Percentiles rank a stretch among this genome's conserved stretches.
phyloP scores from a whole-genome alignment of 2,329 filamentous ascomycete genomes.

The Calycina herbarum region DNA sequence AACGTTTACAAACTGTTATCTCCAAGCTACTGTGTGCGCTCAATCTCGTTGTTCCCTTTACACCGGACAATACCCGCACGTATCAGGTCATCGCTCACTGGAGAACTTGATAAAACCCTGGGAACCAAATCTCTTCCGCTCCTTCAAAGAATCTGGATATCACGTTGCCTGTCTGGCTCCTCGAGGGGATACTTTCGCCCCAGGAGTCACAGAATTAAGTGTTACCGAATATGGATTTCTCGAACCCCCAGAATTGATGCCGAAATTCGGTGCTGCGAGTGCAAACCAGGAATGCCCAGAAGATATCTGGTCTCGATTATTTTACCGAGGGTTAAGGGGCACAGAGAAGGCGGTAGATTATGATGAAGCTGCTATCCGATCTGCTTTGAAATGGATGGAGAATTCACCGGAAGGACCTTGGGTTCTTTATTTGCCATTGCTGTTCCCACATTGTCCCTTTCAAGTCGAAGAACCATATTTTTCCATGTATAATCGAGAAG shows the following conservation, averaged over 20 bases:
- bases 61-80: slow-evolving; percentile 48
- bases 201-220: slow-evolving; percentile 45
- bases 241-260: slow-evolving; percentile 40
- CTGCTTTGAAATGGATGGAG: slow-evolving; percentile 46
- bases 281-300: slow-evolving; percentile 32
- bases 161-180: slow-evolving; percentile 49
- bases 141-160: slow-evolving; percentile 46
- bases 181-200: slow-evolving; percentile 45
- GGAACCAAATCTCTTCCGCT: slow-evolving; percentile 49
- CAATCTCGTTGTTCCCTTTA: slow-evolving; percentile 50
- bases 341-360: slow-evolving; percentile 44
- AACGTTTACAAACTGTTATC: slow-evolving; percentile 48
- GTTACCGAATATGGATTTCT: slow-evolving; percentile 48
- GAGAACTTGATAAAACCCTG: slow-evolving; percentile 50
- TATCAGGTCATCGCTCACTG: slow-evolving; percentile 47
- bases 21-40: slow-evolving; percentile 48
- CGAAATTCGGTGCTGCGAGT: slow-evolving; percentile 33
- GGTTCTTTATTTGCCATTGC: slow-evolving; percentile 45
- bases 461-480: slow-evolving; percentile 50
- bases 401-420: slow-evolving; percentile 44
- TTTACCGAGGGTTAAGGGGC: slow-evolving; percentile 45
- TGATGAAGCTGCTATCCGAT: slow-evolving; percentile 45
- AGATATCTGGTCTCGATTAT: slow-evolving; percentile 42
- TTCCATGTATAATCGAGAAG: slow-evolving; percentile 45
- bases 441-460: slow-evolving; percentile 50